These are phyloP conservation scores for Pythium utonaiense DNA, from an alignment of 352 stramenopile genomes.

Conservation along the genomic window DNA sequence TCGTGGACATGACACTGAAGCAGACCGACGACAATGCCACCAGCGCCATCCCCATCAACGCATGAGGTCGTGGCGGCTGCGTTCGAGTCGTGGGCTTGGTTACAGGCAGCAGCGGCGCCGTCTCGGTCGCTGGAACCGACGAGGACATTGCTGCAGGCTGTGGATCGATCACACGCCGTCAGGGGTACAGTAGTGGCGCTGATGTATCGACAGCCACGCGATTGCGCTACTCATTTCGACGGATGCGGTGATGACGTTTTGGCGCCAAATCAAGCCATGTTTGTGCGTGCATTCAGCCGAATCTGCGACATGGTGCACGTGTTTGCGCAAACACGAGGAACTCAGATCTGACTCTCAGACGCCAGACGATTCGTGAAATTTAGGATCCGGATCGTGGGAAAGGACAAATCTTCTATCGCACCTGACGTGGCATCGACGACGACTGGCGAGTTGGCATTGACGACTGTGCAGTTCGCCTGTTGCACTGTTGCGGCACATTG, in stretches of 20 bases:
- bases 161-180: too few relatives aligned
- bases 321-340: neutral
- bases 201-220: neutral
- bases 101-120: neutral
- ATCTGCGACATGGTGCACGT: neutral
- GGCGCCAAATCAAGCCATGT: neutral
- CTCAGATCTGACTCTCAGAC: neutral
- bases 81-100: neutral
- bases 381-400: neutral
- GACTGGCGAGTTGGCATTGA: too few relatives aligned
- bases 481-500: neutral
- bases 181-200: too few relatives aligned
- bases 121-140: neutral
- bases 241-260: neutral
- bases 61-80: conserved; percentile 8
- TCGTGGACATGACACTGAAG: conserved; percentile 29
- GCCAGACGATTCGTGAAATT: conserved; percentile 5
- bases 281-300: neutral
- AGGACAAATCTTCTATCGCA: too few relatives aligned
- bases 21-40: conserved; percentile 24
- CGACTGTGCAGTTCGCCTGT: neutral
- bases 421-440: too few relatives aligned
- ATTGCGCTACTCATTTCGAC: neutral
- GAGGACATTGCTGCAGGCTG: too few relatives aligned
- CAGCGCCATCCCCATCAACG: conserved; percentile 17